These are phyloP conservation scores for Stygiomarasmius scandens DNA, from an alignment of 1,284 basidiomycete genomes.

Conservation along the genomic window DNA sequence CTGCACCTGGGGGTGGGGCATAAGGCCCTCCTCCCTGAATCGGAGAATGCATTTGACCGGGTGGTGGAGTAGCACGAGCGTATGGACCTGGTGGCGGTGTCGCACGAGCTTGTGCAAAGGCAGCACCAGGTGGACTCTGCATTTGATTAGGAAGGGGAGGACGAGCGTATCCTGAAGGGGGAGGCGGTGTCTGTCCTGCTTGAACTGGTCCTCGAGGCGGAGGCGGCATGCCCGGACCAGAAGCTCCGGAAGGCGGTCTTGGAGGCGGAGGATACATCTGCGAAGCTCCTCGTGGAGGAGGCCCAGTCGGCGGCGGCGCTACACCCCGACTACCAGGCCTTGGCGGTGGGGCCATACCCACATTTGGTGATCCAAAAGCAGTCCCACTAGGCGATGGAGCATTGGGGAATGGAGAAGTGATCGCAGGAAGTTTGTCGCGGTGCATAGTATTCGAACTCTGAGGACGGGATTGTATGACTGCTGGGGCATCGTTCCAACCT, in stretches of 20 bases:
- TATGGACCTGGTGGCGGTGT: conserved; percentile 33
- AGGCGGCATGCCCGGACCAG: conserved; percentile 39
- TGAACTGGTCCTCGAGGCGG: conserved; percentile 33
- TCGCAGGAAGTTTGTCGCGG: conserved; percentile 67
- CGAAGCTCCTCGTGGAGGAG: conserved; percentile 35
- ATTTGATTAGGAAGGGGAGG: conserved; percentile 17
- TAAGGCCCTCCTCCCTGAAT: conserved; percentile 28
- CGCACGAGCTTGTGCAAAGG: too few species aligned
- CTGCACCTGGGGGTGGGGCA: conserved; percentile 30
- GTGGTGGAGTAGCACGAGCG: conserved; percentile 26
- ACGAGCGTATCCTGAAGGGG: conserved; percentile 29
- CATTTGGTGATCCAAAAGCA: conserved; percentile 40
- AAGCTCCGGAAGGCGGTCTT: conserved; percentile 29
- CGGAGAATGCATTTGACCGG: conserved; percentile 24
- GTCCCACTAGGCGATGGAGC: conserved; percentile 43
- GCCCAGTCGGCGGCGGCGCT: conserved; percentile 47
- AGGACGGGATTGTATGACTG: conserved; percentile 52
- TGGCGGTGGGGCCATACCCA: conserved; percentile 66
- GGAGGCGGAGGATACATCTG: conserved; percentile 34
- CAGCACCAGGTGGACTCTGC: conserved; percentile 16
- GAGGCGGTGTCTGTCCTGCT: conserved; percentile 35
- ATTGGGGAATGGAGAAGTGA: conserved; percentile 91
- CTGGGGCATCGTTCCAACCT: conserved; percentile 93
- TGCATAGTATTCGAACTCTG: conserved; percentile 50
- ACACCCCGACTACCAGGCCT: conserved; percentile 63